These are phyloP conservation scores for Trichosanthes truncata DNA, from an alignment of 306 rosid species.

Conservation along the genomic window DNA sequence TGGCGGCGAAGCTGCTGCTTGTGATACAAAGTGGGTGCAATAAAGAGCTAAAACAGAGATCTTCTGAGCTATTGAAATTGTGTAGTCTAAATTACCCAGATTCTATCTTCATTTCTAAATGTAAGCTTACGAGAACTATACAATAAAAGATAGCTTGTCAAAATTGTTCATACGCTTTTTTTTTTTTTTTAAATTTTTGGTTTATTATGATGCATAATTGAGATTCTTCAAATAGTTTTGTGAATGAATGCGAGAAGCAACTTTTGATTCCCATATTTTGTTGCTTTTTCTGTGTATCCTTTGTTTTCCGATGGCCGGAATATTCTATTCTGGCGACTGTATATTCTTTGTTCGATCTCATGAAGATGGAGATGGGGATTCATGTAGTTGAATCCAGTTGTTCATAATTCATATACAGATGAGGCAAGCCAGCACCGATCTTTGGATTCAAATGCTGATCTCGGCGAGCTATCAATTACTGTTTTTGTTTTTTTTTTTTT, in stretches of 20 bases:
- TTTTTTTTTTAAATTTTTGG: not conserved
- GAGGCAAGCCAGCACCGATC: not conserved
- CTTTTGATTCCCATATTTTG: not conserved
- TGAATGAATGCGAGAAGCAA: too few species aligned
- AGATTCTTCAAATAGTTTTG: not conserved
- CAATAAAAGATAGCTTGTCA: conserved; percentile 23
- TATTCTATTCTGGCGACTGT: not conserved
- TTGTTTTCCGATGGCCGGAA: not conserved
- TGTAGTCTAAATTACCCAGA: conserved; percentile 44
- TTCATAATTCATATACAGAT: not conserved
- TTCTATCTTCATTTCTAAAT: conserved; percentile 41
- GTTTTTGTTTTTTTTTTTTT: not conserved
- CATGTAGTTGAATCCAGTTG: too few species aligned
- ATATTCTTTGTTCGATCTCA: not conserved
- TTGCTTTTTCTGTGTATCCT: not conserved
- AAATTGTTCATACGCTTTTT: not conserved
- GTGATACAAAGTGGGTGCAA: conserved; percentile 54
- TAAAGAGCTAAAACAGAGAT: conserved; percentile 32
- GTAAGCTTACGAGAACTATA: conserved; percentile 50
- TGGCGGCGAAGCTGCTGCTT: conserved; percentile 42
- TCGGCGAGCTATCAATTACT: not conserved
- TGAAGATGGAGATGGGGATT: not conserved
- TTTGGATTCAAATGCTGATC: not conserved
- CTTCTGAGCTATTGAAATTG: conserved; percentile 38
- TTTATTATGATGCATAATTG: not conserved